Conservation (phyloP, 192 early-diverging fungal species). For the Linnemannia schmuckeri region DNA sequence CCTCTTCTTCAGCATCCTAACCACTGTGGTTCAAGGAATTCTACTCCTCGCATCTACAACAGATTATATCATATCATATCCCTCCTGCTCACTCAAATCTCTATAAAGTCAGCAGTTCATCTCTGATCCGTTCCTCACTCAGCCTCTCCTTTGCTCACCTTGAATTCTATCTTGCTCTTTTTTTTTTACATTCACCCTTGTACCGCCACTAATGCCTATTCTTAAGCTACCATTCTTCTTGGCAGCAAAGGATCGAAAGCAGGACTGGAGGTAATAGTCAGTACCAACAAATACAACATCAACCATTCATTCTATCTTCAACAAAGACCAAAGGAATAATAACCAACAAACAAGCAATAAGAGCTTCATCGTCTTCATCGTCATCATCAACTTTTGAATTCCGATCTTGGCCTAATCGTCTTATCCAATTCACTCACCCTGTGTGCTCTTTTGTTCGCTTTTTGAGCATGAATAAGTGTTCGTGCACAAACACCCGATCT, state of each 20-base stretch:
- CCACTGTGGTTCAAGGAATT: neutral
- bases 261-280: constrained; percentile 38
- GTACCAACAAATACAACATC: too few relatives aligned
- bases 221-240: constrained; percentile 30
- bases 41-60: neutral
- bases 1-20: neutral
- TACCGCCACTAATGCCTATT: constrained; percentile 4
- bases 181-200: neutral
- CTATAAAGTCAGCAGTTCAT: neutral
- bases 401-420: neutral
- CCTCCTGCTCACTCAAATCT: neutral
- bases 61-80: too few relatives aligned
- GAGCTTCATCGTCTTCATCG: neutral
- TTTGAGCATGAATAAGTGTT: neutral
- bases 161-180: neutral
- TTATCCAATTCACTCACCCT: neutral
- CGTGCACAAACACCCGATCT: neutral
- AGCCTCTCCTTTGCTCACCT: neutral
- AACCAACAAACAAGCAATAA: neutral
- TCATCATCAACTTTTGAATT: neutral
- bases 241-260: constrained; percentile 30
- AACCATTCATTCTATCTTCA: neutral
- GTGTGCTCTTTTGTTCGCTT: neutral
- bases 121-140: neutral
- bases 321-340: neutral